These are phyloP conservation scores for Auricularia heimuer DNA, from an alignment of 768 basidiomycete species.

Conservation along the genomic window DNA sequence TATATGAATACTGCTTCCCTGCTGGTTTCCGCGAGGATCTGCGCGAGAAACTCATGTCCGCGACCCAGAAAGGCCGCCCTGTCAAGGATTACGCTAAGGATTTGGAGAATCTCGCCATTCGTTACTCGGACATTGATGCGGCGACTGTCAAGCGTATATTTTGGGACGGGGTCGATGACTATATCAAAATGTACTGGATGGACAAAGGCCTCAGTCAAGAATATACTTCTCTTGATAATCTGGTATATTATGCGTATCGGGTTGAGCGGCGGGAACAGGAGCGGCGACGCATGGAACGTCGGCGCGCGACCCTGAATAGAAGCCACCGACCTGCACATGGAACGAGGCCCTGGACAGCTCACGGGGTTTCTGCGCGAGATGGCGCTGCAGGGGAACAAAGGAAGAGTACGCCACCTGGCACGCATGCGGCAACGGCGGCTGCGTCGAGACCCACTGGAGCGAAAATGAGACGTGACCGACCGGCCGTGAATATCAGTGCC, in stretches of 20 bases:
- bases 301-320: conserved; percentile 17
- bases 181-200: conserved; percentile 24
- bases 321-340: not conserved
- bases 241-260: conserved; percentile 10
- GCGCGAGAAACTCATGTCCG: conserved; percentile 14
- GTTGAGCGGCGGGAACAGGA: not conserved
- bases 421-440: not conserved
- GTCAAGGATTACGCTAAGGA: conserved; percentile 27
- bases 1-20: conserved; percentile 33
- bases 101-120: conserved; percentile 24
- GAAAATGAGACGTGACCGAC: not conserved
- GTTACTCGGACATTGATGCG: conserved; percentile 22
- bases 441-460: not conserved
- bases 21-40: conserved; percentile 19
- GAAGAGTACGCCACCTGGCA: not conserved
- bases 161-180: conserved; percentile 22
- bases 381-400: not conserved
- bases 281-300: not conserved
- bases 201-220: conserved; percentile 21
- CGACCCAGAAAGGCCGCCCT: conserved; percentile 17
- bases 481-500: no score
- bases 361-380: not conserved
- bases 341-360: not conserved
- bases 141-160: conserved; percentile 22
- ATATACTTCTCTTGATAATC: conserved; percentile 15